Evolutionary conservation across 2,329 filamentous ascomycete genomes (phyloP), one percentile per base, ranked within the genome.

Genomic region (Diatrype stigma): DNA sequence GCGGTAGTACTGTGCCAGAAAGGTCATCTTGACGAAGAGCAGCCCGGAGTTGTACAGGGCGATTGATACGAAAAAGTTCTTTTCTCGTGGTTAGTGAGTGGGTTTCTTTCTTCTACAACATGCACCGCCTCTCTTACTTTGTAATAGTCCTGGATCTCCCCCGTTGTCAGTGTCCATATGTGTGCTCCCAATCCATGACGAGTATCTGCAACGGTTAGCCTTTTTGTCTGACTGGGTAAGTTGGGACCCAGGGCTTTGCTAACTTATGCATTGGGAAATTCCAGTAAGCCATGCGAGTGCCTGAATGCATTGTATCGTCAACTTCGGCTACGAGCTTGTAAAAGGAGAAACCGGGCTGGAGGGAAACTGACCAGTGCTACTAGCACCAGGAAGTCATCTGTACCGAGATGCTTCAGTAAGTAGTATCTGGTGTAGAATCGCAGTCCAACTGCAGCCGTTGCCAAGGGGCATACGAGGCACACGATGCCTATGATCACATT

Each of bases 1-100:
- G 17, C 70, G 69, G 48, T 70, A 67, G 49, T 71, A 73, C 46
- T 72, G 69, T 2, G 64, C 54, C 40, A 73, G 58, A 53, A 73
- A 72, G 21, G 67, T 65, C 38, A 71, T 45, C 53, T 72, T 72
- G 45, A 67, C 63, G 17, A 67, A 60, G 35, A 65, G 59, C 17
- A 72, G 62, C 6, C 66, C 64, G 28, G 54, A 51, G 40, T 71
- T 70, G 52, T 73, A 73, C 8, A 72, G 58, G 17, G 67, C 61
- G 10, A 73, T 69, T 3, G 65, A 69, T 30, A 69, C 51, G 51
- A 67, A 73, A 55, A 73, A 73, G 4, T 61, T 59, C 70, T 71
- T 46, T 12, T n/a, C n/a, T n/a, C 6, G 7, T 14, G 10, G 10
- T 23, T 3, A 14, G 30, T 21, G 2, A 2, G 8, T 23, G 17